Evolutionary conservation across 1,284 basidiomycete species (phyloP).

Genomic region (Trichosporon faecale): DNA sequence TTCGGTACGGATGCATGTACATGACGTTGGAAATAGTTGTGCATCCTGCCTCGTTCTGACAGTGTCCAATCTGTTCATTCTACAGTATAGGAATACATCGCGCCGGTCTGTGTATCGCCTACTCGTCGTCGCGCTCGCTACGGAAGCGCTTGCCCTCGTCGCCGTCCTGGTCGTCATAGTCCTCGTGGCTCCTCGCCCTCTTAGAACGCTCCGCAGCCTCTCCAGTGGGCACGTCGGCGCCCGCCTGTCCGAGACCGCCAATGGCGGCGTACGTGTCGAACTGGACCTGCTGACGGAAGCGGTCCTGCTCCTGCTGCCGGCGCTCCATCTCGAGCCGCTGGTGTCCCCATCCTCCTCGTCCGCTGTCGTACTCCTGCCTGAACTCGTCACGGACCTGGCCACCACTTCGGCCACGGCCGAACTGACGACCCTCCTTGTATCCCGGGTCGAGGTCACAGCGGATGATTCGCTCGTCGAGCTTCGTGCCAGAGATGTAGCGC

Average conservation of each 20-base stretch:
- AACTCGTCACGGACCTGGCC: slow-evolving; percentile 97
- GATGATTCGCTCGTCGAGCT: slow-evolving; percentile 98
- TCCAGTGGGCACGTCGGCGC: slow-evolving; percentile 65
- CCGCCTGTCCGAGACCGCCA: slow-evolving; percentile 72
- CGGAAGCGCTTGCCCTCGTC: slow-evolving; percentile 47
- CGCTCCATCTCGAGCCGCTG: slow-evolving; percentile 56
- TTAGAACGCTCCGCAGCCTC: slow-evolving; percentile 33
- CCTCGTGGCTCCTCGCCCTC: slow-evolving; percentile 37
- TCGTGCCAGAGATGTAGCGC: slow-evolving; percentile 92
- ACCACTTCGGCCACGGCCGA: slow-evolving; percentile 93
- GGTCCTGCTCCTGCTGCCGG: slow-evolving; percentile 65
- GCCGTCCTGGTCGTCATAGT: slow-evolving; percentile 38
- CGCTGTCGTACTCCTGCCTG: slow-evolving; percentile 93
- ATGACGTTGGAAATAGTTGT: not conserved
- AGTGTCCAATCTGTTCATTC: not conserved
- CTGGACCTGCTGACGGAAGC: slow-evolving; percentile 72
- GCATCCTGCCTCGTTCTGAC: not conserved
- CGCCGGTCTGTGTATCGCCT: not conserved
- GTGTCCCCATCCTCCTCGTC: slow-evolving; percentile 90
- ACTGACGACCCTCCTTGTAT: slow-evolving; percentile 94
- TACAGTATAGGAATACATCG: slow-evolving; percentile 1
- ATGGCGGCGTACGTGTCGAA: slow-evolving; percentile 82
- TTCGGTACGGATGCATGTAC: not conserved
- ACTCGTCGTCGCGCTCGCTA: slow-evolving; percentile 42
- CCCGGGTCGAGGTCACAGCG: slow-evolving; percentile 98